A percentile compares a stretch with the other conserved stretches of the same genome.
phyloP scores from a whole-genome alignment of 2,329 filamentous ascomycete genomes.

The Botryotinia convoluta region DNA sequence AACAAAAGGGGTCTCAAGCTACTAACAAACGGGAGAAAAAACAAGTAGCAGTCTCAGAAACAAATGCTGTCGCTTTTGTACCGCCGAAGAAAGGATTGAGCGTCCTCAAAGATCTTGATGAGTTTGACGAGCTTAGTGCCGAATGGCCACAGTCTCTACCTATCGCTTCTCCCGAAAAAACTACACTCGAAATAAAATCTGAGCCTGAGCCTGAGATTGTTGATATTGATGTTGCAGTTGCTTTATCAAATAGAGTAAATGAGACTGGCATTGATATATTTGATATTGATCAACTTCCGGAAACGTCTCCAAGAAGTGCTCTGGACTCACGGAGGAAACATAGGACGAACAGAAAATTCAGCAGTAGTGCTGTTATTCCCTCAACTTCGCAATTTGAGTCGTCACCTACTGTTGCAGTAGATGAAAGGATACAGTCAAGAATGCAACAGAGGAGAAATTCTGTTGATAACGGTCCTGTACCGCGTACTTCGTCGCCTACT shows the following conservation, averaged over 20 bases:
- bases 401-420: neutral
- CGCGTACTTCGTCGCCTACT: neutral
- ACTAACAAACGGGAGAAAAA: neutral
- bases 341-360: neutral
- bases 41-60: neutral
- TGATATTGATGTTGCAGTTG: neutral
- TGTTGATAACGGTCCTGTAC: neutral
- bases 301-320: constrained; percentile 16
- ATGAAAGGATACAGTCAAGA: neutral
- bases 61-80: neutral
- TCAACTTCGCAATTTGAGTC: constrained; percentile 10
- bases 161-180: neutral
- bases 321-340: constrained; percentile 4
- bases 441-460: neutral
- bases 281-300: constrained; percentile 8
- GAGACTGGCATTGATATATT: constrained; percentile 1
- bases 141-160: constrained; percentile 5
- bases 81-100: neutral
- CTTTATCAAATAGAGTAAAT: neutral
- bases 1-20: neutral
- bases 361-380: constrained; percentile 9
- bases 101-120: neutral
- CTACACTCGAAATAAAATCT: neutral
- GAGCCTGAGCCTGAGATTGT: neutral
- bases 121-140: constrained; percentile 16